Evolutionary conservation across 2,329 filamentous ascomycete genomes (phyloP), one percentile per base, ranked within the genome.

Genomic region (Stagonosporopsis vannaccii): DNA sequence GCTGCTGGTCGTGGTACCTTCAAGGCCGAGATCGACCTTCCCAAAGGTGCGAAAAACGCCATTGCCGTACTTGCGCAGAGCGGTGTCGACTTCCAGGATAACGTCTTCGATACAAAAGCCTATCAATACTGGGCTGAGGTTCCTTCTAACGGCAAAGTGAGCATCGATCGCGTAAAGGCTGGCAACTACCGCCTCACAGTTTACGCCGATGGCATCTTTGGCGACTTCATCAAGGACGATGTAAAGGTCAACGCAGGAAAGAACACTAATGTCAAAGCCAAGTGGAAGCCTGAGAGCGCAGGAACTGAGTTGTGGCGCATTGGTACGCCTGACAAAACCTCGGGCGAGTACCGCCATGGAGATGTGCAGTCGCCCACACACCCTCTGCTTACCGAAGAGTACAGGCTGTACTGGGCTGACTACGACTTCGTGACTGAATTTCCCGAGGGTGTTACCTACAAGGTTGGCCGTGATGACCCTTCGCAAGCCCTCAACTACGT

Each of bases 191-290:
- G 85, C 4, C 74, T 89, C 11, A 88, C 85, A 1, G 76, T 88
- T 25, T 87, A 87, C 61, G 86, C 85, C 0, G 82, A 85, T 5
- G 84, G 83, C 0, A 78, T 87, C 35, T 89, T 88, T 58, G 85
- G 86, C 0, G 79, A 87, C 60, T 87, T 80, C 61, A 74, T 79
- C 1, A 79, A 84, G 56, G 85, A 88, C 53, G 75, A 79, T 32
- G 68, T 84, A 12, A 73, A 74, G 3, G 69, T 86, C 5, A 64
- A 65, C 3, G 75, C 80, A 0, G 79, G 79, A 2, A 67, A 78
- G 54, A 73, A 70, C 5, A 77, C 75, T 9, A 33, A 40, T 4
- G 23, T 59, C n/a, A 48, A 46, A 19, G 77, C 78, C 0, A 74
- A 68, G 15, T 87, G 85, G 84, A 71, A 67, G 3, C 78, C 84